Evolutionary conservation across 1,284 basidiomycete species (phyloP).

Genomic region (Kwoniella shivajii): DNA sequence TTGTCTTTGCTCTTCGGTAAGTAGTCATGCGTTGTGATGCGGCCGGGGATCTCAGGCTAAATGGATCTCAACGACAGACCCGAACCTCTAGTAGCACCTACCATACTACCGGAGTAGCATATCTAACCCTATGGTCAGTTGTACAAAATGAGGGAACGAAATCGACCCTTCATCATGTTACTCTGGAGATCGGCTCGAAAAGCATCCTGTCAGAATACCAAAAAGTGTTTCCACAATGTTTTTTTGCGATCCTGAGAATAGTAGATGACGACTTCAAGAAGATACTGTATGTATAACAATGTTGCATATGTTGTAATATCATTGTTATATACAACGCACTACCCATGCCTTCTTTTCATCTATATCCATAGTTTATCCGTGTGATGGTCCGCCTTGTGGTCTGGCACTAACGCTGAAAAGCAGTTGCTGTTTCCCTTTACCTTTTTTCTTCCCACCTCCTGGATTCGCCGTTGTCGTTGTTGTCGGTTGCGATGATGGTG

Average conservation of each 20-base stretch:
- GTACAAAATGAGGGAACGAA: not conserved
- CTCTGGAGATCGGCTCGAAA: too few relatives aligned
- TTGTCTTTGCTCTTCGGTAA: slow-evolving; percentile 52
- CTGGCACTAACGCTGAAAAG: slow-evolving; percentile 64
- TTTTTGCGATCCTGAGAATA: too few relatives aligned
- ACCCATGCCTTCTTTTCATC: not conserved
- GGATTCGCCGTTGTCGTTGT: slow-evolving; percentile 18
- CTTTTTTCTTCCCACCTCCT: slow-evolving; percentile 63
- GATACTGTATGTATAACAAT: not conserved
- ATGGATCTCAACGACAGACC: slow-evolving; percentile 30
- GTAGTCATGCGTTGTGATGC: too few relatives aligned
- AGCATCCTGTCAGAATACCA: too few relatives aligned
- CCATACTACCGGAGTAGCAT: slow-evolving; percentile 38
- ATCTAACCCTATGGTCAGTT: not conserved
- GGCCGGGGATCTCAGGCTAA: too few relatives aligned
- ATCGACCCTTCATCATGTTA: too few relatives aligned
- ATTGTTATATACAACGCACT: not conserved
- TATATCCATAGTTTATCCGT: not conserved
- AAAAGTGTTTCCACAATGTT: too few relatives aligned
- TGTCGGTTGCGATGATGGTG: slow-evolving; percentile 15
- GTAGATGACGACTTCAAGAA: too few relatives aligned
- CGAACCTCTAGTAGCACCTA: slow-evolving; percentile 53
- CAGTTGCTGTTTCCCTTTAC: slow-evolving; percentile 80
- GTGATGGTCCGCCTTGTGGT: slow-evolving; percentile 19
- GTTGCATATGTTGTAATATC: not conserved